phyloP scores from a whole-genome alignment of 768 basidiomycete species.

The Trametes cinnabarina region DNA sequence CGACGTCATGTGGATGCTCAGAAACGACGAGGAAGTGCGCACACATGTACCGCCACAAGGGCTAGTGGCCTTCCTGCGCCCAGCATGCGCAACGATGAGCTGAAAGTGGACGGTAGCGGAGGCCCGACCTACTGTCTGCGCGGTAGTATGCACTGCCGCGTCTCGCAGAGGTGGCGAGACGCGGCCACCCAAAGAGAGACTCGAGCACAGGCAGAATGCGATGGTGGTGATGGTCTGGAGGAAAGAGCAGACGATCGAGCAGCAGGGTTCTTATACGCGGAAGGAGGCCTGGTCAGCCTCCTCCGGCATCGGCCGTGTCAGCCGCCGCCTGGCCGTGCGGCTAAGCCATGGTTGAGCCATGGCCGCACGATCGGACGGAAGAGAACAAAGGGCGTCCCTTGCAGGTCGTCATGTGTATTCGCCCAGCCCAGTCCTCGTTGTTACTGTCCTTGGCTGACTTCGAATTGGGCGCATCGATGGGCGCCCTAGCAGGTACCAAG shows the following conservation, averaged over 20 bases:
- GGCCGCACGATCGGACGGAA: background rate
- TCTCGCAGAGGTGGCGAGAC: background rate
- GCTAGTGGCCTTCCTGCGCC: background rate
- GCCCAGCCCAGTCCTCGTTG: too few relatives aligned
- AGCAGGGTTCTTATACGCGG: constrained; percentile 1
- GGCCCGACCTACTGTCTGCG: background rate
- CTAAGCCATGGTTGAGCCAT: too few relatives aligned
- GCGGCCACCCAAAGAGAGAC: constrained; percentile 3
- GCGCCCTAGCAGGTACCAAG: background rate
- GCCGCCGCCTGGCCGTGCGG: background rate
- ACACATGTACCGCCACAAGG: too few relatives aligned
- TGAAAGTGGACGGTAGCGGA: background rate
- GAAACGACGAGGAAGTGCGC: too few relatives aligned
- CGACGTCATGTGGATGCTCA: too few relatives aligned
- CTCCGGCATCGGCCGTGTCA: background rate
- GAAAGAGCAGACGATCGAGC: background rate
- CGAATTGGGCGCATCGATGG: constrained; percentile 13
- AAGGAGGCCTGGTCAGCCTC: background rate
- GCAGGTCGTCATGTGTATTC: background rate
- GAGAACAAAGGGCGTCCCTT: background rate
- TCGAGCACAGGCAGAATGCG: background rate
- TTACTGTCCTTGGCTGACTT: constrained; percentile 8
- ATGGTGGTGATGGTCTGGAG: background rate
- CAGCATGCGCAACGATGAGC: background rate
- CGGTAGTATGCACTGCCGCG: background rate